Evolutionary conservation across 345 rosid species (phyloP).

Genomic region (Draba incana): DNA sequence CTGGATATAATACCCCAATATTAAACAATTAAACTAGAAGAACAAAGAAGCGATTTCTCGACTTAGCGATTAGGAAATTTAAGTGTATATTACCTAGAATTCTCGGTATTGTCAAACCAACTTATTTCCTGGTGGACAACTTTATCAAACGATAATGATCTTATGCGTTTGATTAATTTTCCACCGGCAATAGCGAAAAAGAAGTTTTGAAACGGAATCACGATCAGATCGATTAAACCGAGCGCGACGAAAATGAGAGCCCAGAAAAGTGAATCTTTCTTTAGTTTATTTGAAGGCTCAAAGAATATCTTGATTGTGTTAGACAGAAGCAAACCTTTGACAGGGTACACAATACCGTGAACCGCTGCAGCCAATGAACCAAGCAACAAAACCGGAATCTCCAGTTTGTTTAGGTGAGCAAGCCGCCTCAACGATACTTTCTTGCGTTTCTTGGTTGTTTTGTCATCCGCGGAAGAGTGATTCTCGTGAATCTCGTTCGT

Average conservation of each 20-base stretch:
- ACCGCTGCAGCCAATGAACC: slow-evolving; percentile 59
- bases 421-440: slow-evolving; percentile 13
- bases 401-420: slow-evolving; percentile 21
- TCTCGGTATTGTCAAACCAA: slow-evolving; percentile 10
- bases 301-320: slow-evolving; percentile 58
- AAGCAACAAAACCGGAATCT: slow-evolving; percentile 45
- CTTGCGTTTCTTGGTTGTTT: neutral
- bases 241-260: slow-evolving; percentile 7
- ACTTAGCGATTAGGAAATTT: no score
- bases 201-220: slow-evolving; percentile 48
- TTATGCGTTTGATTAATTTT: slow-evolving; percentile 59
- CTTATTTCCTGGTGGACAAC: slow-evolving; percentile 60
- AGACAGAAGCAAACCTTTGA: slow-evolving; percentile 66
- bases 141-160: slow-evolving; percentile 60
- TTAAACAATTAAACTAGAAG: neutral
- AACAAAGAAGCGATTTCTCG: neutral
- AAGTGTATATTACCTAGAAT: slow-evolving; percentile 7
- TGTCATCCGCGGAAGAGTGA: neutral
- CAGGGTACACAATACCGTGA: slow-evolving; percentile 62
- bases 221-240: slow-evolving; percentile 14
- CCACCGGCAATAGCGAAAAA: slow-evolving; percentile 74
- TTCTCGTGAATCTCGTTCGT: neutral
- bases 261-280: slow-evolving; percentile 18
- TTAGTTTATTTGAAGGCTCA: slow-evolving; percentile 41
- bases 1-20: slow-evolving; percentile 26